Evolutionary conservation across 2,329 filamentous ascomycete species (phyloP).

Genomic region (Penicillium sp.): DNA sequence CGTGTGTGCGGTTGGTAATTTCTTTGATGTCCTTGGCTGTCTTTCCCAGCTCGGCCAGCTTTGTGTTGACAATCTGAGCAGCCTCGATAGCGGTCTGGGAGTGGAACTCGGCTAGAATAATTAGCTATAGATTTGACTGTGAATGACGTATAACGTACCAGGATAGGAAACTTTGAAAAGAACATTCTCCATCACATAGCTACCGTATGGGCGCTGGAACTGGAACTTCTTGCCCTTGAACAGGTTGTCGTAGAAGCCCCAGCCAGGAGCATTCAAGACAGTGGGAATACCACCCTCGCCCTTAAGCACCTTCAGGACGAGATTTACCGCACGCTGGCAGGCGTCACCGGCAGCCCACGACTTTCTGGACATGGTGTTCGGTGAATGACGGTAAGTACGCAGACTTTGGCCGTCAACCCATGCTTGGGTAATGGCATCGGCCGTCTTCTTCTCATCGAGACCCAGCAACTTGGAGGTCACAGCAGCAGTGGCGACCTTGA

Average conservation of each 20-base stretch:
- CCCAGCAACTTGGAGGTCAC: conserved; percentile 95
- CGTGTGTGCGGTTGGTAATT: conserved; percentile 92
- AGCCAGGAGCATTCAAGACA: conserved; percentile 84
- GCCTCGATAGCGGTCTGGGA: conserved; percentile 97
- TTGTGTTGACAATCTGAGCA: conserved; percentile 79
- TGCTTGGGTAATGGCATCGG: conserved; percentile 92
- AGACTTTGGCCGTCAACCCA: conserved; percentile 96
- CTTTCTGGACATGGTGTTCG: conserved; percentile 99
- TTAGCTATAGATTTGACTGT: not conserved
- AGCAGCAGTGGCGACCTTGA: conserved; percentile 94
- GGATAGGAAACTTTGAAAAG: conserved; percentile 99
- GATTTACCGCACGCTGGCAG: conserved; percentile 90
- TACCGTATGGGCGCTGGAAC: conserved; percentile 94
- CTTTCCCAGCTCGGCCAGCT: conserved; percentile 81
- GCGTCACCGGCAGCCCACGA: conserved; percentile 98
- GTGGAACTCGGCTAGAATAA: conserved; percentile 77
- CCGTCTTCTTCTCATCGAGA: conserved; percentile 82
- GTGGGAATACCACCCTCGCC: conserved; percentile 89
- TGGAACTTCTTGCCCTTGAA: conserved; percentile 95
- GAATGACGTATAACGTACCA: conserved; percentile 53
- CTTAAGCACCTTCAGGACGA: conserved; percentile 84
- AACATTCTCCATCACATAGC: conserved; percentile 99
- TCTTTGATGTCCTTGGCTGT: conserved; percentile 88
- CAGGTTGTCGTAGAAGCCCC: conserved; percentile 98
- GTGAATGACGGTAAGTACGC: conserved; percentile 93